Conservation (phyloP, 2,329 filamentous ascomycete genomes). For the Talaromyces sp. region DNA sequence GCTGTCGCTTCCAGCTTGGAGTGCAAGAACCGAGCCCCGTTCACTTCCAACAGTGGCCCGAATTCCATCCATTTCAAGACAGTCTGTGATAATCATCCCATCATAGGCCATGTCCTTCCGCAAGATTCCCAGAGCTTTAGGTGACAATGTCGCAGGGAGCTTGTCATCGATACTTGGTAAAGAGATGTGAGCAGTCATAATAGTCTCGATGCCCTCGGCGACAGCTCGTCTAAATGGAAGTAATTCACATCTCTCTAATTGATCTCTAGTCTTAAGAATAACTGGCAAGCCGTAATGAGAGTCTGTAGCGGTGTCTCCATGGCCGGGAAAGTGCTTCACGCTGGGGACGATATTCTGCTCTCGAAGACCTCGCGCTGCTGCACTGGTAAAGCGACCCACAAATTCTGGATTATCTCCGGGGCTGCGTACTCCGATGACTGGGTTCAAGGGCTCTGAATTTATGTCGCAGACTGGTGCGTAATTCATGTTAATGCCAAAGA, state of each 20-base stretch:
- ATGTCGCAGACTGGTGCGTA: constrained; percentile 50
- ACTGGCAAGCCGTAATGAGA: constrained; percentile 48
- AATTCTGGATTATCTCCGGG: constrained; percentile 46
- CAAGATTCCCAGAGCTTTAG: constrained; percentile 41
- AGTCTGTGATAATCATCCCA: constrained; percentile 50
- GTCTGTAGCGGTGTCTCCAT: constrained; percentile 49
- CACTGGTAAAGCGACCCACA: constrained; percentile 46
- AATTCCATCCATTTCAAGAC: constrained; percentile 51
- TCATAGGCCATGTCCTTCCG: constrained; percentile 48
- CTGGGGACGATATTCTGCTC: constrained; percentile 46
- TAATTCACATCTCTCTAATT: constrained; percentile 46
- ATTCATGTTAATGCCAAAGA: constrained; percentile 51
- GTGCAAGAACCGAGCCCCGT: constrained; percentile 43
- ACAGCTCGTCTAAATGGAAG: constrained; percentile 49
- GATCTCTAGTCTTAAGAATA: constrained; percentile 40
- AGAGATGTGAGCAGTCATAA: constrained; percentile 52
- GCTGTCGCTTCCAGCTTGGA: constrained; percentile 49
- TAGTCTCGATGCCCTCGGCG: constrained; percentile 44
- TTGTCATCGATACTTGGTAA: constrained; percentile 39
- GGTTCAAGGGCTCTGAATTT: constrained; percentile 49
- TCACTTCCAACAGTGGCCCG: constrained; percentile 46
- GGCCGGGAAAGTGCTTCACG: constrained; percentile 51
- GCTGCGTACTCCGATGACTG: constrained; percentile 49
- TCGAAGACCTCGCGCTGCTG: constrained; percentile 41
- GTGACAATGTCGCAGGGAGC: constrained; percentile 46